Evolutionary conservation across 495 filamentous ascomycete genomes (phyloP), one percentile per base, ranked within the genome.

Genomic region (Aspergillus wentii): DNA sequence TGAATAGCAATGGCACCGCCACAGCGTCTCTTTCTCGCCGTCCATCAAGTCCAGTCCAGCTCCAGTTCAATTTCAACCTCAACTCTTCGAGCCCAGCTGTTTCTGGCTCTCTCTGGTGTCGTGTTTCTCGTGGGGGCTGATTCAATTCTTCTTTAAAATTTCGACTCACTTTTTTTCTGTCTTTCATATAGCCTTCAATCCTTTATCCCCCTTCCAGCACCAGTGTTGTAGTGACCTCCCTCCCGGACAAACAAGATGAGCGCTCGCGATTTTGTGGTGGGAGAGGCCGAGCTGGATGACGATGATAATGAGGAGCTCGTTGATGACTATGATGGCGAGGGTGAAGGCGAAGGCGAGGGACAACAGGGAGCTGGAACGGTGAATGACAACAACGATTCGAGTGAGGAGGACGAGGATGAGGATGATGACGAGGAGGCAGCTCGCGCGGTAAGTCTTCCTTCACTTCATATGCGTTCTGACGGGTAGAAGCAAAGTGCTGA

Each of bases 351-450:
- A 29, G 11, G 10, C 26, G 5, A 29, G 11, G 14, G 11, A n/a
- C 5, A n/a, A 29, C n/a, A n/a, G n/a, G n/a, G n/a, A n/a, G 48
- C 57, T 20, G 57, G 62, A 13, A 48, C 44, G 21, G 71, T 62
- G 23, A 66, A 71, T 15, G 62, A 71, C 43, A 65, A 69, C 41
- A 77, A 89, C 52, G 90, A 96, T 62, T 94, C 87, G 15, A 94
- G 86, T 46, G 91, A 95, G 42, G 92, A 98, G 53, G 92, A 96
- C 31, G 92, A 96, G 9, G 92, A 96, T 19, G 90, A 98, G 21
- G 92, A 97, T n/a, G 26, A n/a, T 48, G 86, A 89, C 46, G 85
- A 87, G 50, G 84, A 90, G 48, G 82, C 86, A 47, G 80, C 76
- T 38, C 60, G 69, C 47, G 64, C 60, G 13, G 74, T 78, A 53